Evolutionary conservation across 202 grass and related monocot species (phyloP), one percentile per base, ranked within the genome.

Genomic region (Hordeum pubiflorum): DNA sequence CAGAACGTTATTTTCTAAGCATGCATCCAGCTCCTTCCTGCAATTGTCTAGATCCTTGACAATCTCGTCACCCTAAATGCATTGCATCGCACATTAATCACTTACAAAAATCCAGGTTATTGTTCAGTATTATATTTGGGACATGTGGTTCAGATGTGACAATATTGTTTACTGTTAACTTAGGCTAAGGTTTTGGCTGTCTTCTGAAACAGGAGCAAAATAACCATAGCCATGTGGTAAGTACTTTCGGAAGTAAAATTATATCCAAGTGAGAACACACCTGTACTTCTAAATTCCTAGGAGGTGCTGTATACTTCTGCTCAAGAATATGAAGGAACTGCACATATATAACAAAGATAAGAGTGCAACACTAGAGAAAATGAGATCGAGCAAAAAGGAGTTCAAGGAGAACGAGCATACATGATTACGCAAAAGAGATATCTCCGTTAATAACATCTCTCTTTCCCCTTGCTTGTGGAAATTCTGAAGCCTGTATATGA

Each of bases 401-500:
- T 59, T 78, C 37, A 33, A 82, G 78, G 77, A 61, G 52, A 72
- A 23, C 68, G 38, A 27, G 77, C 43, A 72, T 84, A 92, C 93
- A 85, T 92, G 90, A 79, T 96, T 89, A 57, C 93, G 90, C 77
- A 96, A 74, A 48, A 90, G 87, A 75, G 90, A 89, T 63, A 90
- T 92, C 83, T 96, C 87, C 74, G 85, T 84, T 77, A 90, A 83
- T 52, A 96, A 59, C 81, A 89, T 80, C 50, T 96, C 90, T 68
- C 87, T 77, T 79, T 92, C 90, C 79, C 93, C 90, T 86, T 86
- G 84, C 76, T 83, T 82, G 63, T 82, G 60, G 68, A 88, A 90
- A 57, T 84, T 90, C 58, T 96, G 77, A 89, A 90, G 83, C 80
- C 90, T 96, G 87, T 43, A 74, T 81, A 40, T 52, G 59, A 90